Evolutionary conservation across 768 basidiomycete genomes (phyloP).

Genomic region (Trametes sanguinea): DNA sequence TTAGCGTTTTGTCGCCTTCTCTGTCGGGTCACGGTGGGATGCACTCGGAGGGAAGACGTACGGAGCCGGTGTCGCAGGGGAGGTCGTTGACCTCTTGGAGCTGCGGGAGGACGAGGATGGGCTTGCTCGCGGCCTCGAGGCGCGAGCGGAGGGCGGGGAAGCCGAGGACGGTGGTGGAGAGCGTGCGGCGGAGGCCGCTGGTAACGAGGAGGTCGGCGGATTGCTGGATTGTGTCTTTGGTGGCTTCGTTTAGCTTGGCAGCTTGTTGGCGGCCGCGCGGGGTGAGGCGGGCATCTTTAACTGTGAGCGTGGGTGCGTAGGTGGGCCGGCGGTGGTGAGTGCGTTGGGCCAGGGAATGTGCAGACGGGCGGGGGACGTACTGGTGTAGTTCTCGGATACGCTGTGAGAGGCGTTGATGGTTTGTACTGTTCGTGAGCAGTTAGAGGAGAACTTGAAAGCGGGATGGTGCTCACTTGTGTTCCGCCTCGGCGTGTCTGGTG

Average conservation of each 20-base stretch:
- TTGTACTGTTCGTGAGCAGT: not conserved
- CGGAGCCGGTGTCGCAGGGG: constrained; percentile 33
- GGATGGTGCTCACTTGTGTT: constrained; percentile 30
- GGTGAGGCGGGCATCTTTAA: constrained; percentile 32
- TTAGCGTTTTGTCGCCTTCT: too few relatives aligned
- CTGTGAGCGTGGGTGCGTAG: constrained; percentile 10
- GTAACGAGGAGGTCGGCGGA: constrained; percentile 31
- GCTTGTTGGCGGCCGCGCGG: constrained; percentile 30
- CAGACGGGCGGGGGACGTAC: constrained; percentile 8
- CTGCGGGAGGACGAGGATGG: constrained; percentile 29
- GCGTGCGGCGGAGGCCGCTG: constrained; percentile 29
- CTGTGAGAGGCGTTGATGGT: constrained; percentile 5
- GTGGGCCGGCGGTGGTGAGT: not conserved
- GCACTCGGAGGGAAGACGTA: constrained; percentile 14
- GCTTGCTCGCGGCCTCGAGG: constrained; percentile 29
- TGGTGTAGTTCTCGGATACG: constrained; percentile 30
- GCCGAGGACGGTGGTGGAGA: constrained; percentile 32
- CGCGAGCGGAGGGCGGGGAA: constrained; percentile 26
- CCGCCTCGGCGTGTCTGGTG: constrained; percentile 33
- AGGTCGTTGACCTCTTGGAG: constrained; percentile 34
- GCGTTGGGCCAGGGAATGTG: not conserved
- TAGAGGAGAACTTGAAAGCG: not conserved
- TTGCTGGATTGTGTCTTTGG: constrained; percentile 28
- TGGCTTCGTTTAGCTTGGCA: constrained; percentile 25
- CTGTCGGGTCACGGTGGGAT: not conserved